Evolutionary conservation across 495 filamentous ascomycete genomes (phyloP).

Genomic region (Aspergillus asperescens): DNA sequence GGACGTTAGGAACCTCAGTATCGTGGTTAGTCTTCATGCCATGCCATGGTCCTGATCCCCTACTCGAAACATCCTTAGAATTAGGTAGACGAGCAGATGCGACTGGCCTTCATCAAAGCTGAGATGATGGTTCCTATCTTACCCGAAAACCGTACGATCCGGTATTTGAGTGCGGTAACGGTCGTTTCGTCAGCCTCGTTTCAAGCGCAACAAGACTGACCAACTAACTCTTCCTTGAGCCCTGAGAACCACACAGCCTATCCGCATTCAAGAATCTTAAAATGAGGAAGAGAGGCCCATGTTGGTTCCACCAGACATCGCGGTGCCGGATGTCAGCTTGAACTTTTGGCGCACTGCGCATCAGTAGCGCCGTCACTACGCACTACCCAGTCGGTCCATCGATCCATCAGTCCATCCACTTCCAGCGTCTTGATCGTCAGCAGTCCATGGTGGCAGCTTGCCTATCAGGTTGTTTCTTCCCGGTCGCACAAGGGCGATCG

Average conservation of each 20-base stretch:
- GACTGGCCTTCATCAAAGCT: too few relatives aligned
- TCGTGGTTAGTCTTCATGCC: too few relatives aligned
- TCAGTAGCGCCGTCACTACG: too few relatives aligned
- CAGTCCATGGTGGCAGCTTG: neutral
- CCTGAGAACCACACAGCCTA: neutral
- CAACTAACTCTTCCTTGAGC: neutral
- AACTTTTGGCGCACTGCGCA: too few relatives aligned
- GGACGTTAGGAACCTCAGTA: too few relatives aligned
- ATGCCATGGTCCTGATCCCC: too few relatives aligned
- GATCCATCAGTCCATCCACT: too few relatives aligned
- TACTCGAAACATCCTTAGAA: too few relatives aligned
- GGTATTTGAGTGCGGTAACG: slow-evolving; percentile 10
- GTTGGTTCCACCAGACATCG: slow-evolving; percentile 2
- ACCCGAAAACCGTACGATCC: slow-evolving; percentile 20
- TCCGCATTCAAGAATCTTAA: neutral
- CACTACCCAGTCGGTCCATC: too few relatives aligned
- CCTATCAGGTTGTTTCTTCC: neutral
- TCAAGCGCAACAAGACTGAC: slow-evolving; percentile 9
- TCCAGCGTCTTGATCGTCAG: neutral
- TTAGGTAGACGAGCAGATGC: too few relatives aligned
- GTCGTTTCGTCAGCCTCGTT: slow-evolving; percentile 18
- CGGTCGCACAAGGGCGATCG: neutral
- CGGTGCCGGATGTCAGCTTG: slow-evolving; percentile 11
- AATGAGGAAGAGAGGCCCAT: too few relatives aligned
- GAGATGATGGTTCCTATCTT: slow-evolving; percentile 19